phyloP scores from a whole-genome alignment of 106 monocot species.

The Apostasia ramifera region DNA sequence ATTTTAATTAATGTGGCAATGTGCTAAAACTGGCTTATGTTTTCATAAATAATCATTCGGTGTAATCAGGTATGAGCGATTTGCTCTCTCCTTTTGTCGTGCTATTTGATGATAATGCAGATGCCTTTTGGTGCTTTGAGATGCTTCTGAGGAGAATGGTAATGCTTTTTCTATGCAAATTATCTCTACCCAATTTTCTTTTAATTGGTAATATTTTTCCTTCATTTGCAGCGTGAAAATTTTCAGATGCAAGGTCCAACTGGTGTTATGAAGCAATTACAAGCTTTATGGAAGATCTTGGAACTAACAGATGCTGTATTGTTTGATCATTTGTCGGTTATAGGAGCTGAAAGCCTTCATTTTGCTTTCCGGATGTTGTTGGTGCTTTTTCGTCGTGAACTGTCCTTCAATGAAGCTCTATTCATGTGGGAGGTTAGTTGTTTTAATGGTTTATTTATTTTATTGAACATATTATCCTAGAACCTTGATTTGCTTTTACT shows the following conservation, averaged over 20 bases:
- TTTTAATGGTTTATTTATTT: neutral
- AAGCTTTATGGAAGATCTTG: constrained; percentile 90
- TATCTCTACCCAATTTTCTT: neutral
- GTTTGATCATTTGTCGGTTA: constrained; percentile 75
- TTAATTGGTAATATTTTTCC: neutral
- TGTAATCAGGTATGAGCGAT: constrained; percentile 92
- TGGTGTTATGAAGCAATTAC: constrained; percentile 93
- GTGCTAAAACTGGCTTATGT: constrained; percentile 1
- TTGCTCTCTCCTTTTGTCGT: constrained; percentile 97
- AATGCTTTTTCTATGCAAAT: constrained; percentile 6
- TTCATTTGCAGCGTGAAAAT: constrained; percentile 73
- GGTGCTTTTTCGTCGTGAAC: constrained; percentile 83
- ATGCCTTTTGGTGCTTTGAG: constrained; percentile 99
- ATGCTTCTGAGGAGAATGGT: constrained; percentile 98
- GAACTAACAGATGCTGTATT: constrained; percentile 82
- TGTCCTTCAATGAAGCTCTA: constrained; percentile 78
- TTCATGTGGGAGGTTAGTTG: constrained; percentile 95
- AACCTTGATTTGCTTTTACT: too few relatives aligned
- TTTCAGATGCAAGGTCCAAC: constrained; percentile 96
- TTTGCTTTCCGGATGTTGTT: constrained; percentile 90
- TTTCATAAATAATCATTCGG: neutral
- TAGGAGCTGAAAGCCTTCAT: constrained; percentile 99
- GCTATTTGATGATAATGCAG: constrained; percentile 95
- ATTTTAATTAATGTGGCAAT: neutral
- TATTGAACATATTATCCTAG: too few relatives aligned